Evolutionary conservation across 225 moss, liverwort and hornwort species (phyloP), one percentile per base, ranked within the genome.

Genomic region (Rhytidiadelphus loreus): DNA sequence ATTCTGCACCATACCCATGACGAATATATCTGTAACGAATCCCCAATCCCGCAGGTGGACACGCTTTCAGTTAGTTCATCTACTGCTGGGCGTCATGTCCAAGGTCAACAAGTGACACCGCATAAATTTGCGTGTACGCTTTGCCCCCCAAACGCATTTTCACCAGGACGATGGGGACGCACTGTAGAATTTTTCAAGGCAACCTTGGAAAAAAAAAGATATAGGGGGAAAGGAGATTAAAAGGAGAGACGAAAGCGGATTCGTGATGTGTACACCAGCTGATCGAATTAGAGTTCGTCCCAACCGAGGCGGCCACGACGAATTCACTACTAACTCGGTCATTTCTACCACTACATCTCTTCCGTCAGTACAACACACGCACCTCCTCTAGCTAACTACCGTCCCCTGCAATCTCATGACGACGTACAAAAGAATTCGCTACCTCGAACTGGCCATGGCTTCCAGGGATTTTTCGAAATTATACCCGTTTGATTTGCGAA

Each of bases 1-100:
- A 46, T 87, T 89, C 81, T 89, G 88, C 73, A 88, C 88, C 69
- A 81, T 18, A 41, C 66, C 82, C 91, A 89, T 93, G 53, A 53
- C 56, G 55, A 88, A 83, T 83, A 39, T 75, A 73, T 83, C 73
- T 68, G 87, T n/a, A 25, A 25, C 16, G 64, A 66, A 85, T 81
- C 41, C 63, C 37, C 80, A 62, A 77, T 43, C 69, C 24, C 80
- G 44, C 69, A 57, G 69, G 68, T 58, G 37, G 69, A 69, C 44
- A 79, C 35, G 61, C 60, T 59, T 52, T 65, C 77, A 26, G 81
- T 39, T 30, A 2, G 48, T 32, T 60, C 83, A 83, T 61, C 70
- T 59, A 46, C 81, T 48, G 41, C 63, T 24, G 68, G 48, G 80
- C 24, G 62, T 88, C 82, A 88, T 65, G 60, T 63, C 64, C 78